Conservation (phyloP, 306 rosid genomes). For the Begonia loranthoides region DNA sequence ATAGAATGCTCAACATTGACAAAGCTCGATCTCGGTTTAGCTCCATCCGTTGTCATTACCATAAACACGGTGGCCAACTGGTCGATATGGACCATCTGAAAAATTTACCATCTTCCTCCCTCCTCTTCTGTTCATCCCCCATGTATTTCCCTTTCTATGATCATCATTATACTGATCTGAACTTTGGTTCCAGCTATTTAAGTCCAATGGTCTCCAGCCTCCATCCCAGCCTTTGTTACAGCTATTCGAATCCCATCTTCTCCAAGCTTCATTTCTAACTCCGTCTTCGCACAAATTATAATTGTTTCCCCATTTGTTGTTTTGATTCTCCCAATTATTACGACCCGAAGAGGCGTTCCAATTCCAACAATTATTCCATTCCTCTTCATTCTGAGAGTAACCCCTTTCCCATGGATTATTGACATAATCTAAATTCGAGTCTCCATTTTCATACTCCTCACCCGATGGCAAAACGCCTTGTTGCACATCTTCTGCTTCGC, state of each 20-base stretch:
- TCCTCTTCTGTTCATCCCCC: constrained; percentile 29
- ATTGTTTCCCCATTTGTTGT: constrained; percentile 12
- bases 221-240: not conserved
- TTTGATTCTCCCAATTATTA: constrained; percentile 23
- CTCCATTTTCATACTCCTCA: constrained; percentile 13
- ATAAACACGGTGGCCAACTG: constrained; percentile 9
- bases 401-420: constrained; percentile 27
- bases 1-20: too few relatives aligned
- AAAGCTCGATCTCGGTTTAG: not conserved
- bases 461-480: constrained; percentile 11
- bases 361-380: constrained; percentile 11
- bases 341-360: constrained; percentile 18
- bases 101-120: constrained; percentile 28
- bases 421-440: constrained; percentile 9
- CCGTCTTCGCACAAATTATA: not conserved
- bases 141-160: constrained; percentile 24
- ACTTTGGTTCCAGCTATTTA: not conserved
- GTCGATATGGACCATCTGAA: constrained; percentile 13
- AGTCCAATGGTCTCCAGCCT: not conserved
- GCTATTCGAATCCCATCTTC: constrained; percentile 10
- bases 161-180: constrained; percentile 11
- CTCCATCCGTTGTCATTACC: constrained; percentile 14
- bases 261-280: constrained; percentile 13
- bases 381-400: constrained; percentile 10
- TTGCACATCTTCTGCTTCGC: constrained; percentile 25